Base-by-base conservation (phyloP, 352 stramenopile genomes). In the Globisporangium cystogenes region DNA sequence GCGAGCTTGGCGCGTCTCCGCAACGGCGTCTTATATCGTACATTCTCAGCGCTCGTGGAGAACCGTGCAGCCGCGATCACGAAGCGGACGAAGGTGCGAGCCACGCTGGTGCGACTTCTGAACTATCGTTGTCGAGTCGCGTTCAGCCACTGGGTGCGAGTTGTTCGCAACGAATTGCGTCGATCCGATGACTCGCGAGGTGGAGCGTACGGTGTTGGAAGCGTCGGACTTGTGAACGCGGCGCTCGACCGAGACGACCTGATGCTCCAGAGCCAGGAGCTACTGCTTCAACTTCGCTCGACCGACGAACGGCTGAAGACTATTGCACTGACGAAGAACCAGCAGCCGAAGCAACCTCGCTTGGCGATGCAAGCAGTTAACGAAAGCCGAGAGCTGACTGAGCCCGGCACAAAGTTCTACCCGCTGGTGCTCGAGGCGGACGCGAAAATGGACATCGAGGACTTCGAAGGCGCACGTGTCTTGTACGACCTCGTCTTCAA, bases 401-500 rank as follows among this genome's bases (percentile, higher is more conserved):
- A 48, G 45, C 60, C 67, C 29, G 64, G 76, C 16, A 10, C 18
- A 33, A 86, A 75, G 36, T 83, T 66, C 24, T 69, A 66, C n/a
- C 42, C 62, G 0, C 67, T 72, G 47, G 45, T 86, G 43, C 35
- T 86, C 7, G 70, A 93, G 65, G 79, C 72, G 0, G 74, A 87
- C 23, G 57, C 76, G 15, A 82, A 76, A 40, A 74, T 86, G 68
- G 63, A 78, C 47, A 37, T 90, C 27, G 57, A 68, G 40, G 68
- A 88, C 12, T 81, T 70, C 20, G 62, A 70, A 16, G 65, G 62
- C 40, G 79, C 77, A 8, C 52, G 68, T 10, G 55, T 31, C 0
- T 57, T 82, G 14, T 90, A 82, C 55, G 57, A 76, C 1, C 21
- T 65, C 44, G 69, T 83, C 1, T 45, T 72, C 24, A 64, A 31